These are phyloP conservation scores for Phaffia australis DNA, from an alignment of 768 basidiomycete species.

Conservation along the genomic window DNA sequence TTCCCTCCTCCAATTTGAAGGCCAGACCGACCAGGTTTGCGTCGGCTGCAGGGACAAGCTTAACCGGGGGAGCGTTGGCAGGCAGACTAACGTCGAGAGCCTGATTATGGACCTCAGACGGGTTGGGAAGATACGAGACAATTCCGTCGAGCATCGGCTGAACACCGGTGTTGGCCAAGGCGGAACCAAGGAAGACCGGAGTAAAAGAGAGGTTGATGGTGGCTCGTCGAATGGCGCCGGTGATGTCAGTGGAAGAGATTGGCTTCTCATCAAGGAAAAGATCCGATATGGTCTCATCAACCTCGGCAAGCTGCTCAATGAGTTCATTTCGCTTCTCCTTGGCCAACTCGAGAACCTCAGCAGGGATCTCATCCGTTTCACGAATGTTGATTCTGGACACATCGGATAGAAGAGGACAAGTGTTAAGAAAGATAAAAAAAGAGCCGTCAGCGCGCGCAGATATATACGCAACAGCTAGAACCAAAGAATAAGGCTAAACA, in stretches of 20 bases:
- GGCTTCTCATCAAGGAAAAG: slow-evolving; percentile 73
- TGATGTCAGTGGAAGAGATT: slow-evolving; percentile 62
- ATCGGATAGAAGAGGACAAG: not conserved
- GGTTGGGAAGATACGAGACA: slow-evolving; percentile 86
- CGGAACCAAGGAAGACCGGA: slow-evolving; percentile 92
- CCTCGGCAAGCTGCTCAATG: slow-evolving; percentile 89
- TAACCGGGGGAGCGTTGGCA: slow-evolving; percentile 54
- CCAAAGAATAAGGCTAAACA: slow-evolving; percentile 27
- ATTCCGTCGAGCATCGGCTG: slow-evolving; percentile 91
- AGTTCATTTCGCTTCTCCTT: slow-evolving; percentile 78
- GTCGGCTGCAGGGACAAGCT: slow-evolving; percentile 67
- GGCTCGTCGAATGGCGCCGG: slow-evolving; percentile 73
- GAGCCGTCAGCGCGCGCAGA: not conserved
- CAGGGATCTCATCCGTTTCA: slow-evolving; percentile 79
- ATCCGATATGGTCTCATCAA: slow-evolving; percentile 90
- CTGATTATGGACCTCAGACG: slow-evolving; percentile 61
- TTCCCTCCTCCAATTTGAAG: slow-evolving; percentile 96
- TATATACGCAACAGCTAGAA: not conserved
- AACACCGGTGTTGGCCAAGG: slow-evolving; percentile 92
- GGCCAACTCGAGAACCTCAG: slow-evolving; percentile 58
- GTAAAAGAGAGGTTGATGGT: slow-evolving; percentile 83
- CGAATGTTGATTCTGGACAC: slow-evolving; percentile 56
- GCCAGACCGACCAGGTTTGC: slow-evolving; percentile 77
- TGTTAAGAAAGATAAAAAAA: slow-evolving; percentile 13
- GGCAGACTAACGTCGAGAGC: slow-evolving; percentile 61